Conservation (phyloP, 140 eudicot species). For the Bidens hawaiensis region DNA sequence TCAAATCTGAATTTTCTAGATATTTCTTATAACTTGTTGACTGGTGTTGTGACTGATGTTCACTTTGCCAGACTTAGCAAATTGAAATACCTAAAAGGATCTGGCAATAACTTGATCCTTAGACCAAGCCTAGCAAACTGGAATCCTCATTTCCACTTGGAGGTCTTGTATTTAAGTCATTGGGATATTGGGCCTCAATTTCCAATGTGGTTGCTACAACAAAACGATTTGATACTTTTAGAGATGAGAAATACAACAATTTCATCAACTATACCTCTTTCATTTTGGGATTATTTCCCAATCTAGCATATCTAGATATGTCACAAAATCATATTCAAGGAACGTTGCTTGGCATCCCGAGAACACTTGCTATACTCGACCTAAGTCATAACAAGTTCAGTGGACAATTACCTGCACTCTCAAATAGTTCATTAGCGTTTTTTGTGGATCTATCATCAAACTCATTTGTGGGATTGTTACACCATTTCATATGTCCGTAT, state of each 20-base stretch:
- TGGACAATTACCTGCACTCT: no score
- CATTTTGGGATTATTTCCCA: conserved; percentile 1
- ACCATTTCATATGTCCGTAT: conserved; percentile 24
- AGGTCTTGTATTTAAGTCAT: conserved; percentile 1
- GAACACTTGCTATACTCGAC: conserved; percentile 23
- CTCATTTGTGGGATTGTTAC: conserved; percentile 23
- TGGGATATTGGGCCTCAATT: conserved; percentile 26
- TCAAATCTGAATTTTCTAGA: background rate
- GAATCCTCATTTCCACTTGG: conserved; percentile 28
- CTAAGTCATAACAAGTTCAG: conserved; percentile 23
- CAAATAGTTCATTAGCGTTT: background rate
- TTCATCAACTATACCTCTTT: conserved; percentile 18
- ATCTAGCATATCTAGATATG: background rate
- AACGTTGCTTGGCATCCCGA: background rate
- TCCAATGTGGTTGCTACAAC: conserved; percentile 31
- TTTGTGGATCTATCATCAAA: conserved; percentile 34
- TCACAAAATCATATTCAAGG: no score
- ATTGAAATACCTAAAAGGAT: background rate
- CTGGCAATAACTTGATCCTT: conserved; percentile 21
- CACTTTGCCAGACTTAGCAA: conserved; percentile 27
- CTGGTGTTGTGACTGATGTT: conserved; percentile 21
- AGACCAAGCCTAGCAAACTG: conserved; percentile 5
- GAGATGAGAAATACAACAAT: conserved; percentile 26
- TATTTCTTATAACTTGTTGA: background rate
- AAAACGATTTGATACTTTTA: background rate